Evolutionary conservation across 306 rosid species (phyloP), one percentile per base, ranked within the genome.

Genomic region (Trichosanthes truncata): DNA sequence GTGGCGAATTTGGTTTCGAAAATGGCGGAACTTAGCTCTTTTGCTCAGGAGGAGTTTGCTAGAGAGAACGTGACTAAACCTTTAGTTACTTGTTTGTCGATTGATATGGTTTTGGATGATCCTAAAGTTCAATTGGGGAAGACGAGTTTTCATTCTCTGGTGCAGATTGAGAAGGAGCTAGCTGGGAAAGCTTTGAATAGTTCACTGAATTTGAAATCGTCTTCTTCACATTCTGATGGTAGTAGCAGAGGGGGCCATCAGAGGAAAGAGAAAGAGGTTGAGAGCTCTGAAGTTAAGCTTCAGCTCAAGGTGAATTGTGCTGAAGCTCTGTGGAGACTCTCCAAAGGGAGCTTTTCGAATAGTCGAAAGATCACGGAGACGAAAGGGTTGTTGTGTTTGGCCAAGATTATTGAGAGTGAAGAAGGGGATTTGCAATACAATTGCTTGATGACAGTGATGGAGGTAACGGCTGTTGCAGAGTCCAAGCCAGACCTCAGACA

Each of bases 321-420:
- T 1, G 86, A 85, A 86, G 98, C 98, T 21, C 76, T 94, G 45
- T 94, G 97, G 97, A 94, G 89, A 78, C 87, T 94, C 73, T 89
- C 93, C 21, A 84, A 53, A 78, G 90, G 72, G 26, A 87, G 93
- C 72, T 74, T 89, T 63, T 23, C 31, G 11, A 87, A 89, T 62
- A 86, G 97, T 83, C 73, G 62, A 78, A 94, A 91, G 80, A 88
- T 94, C 52, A 86, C 96, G 0, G 97, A 91, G 89, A 89, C 96
- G 0, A 94, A 89, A 86, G 98, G 98, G 52, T 88, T 94, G 89
- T 82, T 92, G 80, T 94, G 93, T 86, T 76, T 94, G 78, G 97
- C 98, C 0, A 92, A 89, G 88, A 87, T 94, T 56, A 81, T 94
- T 38, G 93, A 91, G 86, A 81, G 73, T 6, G 92, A 88, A 71